phyloP scores from a whole-genome alignment of 2,329 filamentous ascomycete genomes.

The Zalaria obscura region DNA sequence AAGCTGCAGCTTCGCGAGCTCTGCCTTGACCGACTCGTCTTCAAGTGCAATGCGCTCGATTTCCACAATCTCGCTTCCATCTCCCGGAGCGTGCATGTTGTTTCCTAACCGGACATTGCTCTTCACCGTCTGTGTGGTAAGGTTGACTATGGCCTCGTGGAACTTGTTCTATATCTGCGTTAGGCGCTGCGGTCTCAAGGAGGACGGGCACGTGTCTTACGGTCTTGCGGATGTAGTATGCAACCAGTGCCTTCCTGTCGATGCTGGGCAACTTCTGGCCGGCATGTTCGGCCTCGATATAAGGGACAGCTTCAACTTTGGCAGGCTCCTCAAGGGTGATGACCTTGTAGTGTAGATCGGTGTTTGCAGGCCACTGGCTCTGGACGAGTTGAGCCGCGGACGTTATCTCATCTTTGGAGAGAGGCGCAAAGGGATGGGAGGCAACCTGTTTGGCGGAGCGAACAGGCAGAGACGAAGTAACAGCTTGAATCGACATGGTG shows the following conservation, averaged over 20 bases:
- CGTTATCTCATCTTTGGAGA: constrained; percentile 43
- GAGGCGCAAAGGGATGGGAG: constrained; percentile 45
- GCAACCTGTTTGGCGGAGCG: constrained; percentile 10
- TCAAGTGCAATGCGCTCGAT: constrained; percentile 43
- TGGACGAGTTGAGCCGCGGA: constrained; percentile 35
- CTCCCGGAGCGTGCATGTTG: constrained; percentile 42
- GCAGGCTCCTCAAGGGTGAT: constrained; percentile 31
- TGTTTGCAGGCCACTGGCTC: constrained; percentile 39
- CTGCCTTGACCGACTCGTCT: constrained; percentile 42
- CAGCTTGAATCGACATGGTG: constrained; percentile 4
- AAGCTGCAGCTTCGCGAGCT: constrained; percentile 44
- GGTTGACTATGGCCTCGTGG: constrained; percentile 45
- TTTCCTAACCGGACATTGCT: constrained; percentile 43
- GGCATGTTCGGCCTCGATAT: constrained; percentile 7
- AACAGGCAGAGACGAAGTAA: constrained; percentile 9
- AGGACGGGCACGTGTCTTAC: constrained; percentile 21
- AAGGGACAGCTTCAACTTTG: constrained; percentile 8
- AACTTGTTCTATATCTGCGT: constrained; percentile 38
- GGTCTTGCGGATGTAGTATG: constrained; percentile 47
- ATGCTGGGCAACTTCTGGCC: constrained; percentile 43
- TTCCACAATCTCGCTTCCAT: constrained; percentile 44
- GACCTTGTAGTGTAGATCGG: constrained; percentile 49
- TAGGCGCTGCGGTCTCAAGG: neutral
- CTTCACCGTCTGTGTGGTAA: constrained; percentile 37
- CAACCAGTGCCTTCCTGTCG: constrained; percentile 39